A percentile compares a stretch with the other conserved stretches of the same genome.
phyloP scores from a whole-genome alignment of 352 stramenopile species.

The Phytophthora hybrid region DNA sequence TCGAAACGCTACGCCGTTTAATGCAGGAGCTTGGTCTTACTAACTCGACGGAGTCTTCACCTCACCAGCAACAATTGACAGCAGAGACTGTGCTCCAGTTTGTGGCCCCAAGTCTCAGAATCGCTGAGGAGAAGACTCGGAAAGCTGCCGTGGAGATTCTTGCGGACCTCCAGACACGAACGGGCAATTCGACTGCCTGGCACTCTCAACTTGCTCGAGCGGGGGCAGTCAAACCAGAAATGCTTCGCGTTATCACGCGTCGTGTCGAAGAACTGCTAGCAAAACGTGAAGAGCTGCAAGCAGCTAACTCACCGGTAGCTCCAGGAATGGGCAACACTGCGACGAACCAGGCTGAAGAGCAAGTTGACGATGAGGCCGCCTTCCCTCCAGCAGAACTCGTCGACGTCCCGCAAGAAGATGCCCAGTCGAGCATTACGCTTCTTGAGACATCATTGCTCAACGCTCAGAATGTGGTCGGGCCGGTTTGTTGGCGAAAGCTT shows the following conservation, averaged over 20 bases:
- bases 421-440: conserved; percentile 47
- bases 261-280: conserved; percentile 76
- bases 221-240: conserved; percentile 71
- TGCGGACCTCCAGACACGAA: conserved; percentile 58
- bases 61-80: conserved; percentile 44
- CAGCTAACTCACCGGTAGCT: conserved; percentile 30
- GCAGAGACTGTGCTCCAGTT: conserved; percentile 76
- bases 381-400: conserved; percentile 43
- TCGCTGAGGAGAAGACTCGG: conserved; percentile 81
- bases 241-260: conserved; percentile 77
- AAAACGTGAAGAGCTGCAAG: conserved; percentile 50
- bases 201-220: conserved; percentile 34
- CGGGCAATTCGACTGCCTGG: conserved; percentile 30
- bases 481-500: conserved; percentile 79
- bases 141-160: conserved; percentile 77
- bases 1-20: conserved; percentile 66
- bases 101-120: conserved; percentile 71
- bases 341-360: conserved; percentile 62
- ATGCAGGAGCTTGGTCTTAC: conserved; percentile 63
- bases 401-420: conserved; percentile 60
- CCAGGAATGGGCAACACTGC: conserved; percentile 30
- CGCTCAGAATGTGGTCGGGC: conserved; percentile 63
- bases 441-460: conserved; percentile 49
- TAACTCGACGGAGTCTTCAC: conserved; percentile 7
- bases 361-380: conserved; percentile 41